Percentiles rank a stretch among this genome's conserved stretches.
phyloP scores from a whole-genome alignment of 257 asterid species.

The Parsonsia alboflavescens region DNA sequence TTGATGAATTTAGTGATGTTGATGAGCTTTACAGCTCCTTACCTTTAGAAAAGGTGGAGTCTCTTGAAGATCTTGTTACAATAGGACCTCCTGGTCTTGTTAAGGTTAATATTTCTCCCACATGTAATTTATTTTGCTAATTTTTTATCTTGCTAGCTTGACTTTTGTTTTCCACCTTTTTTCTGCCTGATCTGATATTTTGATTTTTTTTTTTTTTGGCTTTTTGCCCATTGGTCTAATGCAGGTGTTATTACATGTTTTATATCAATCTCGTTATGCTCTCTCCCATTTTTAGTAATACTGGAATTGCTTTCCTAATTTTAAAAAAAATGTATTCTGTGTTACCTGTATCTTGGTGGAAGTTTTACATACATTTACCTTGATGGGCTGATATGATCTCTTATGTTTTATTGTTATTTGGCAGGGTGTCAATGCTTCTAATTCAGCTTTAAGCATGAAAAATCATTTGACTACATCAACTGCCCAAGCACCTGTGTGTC shows the following conservation, averaged over 20 bases:
- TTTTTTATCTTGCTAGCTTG: background rate
- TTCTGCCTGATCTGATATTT: background rate
- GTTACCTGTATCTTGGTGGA: background rate
- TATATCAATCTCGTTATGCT: background rate
- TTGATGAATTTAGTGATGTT: slow-evolving; percentile 91
- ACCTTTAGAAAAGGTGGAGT: slow-evolving; percentile 96
- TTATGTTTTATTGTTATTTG: slow-evolving; percentile 21
- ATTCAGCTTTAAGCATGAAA: slow-evolving; percentile 63
- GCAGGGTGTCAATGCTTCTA: slow-evolving; percentile 72
- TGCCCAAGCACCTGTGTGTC: slow-evolving; percentile 65
- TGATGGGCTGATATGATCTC: background rate
- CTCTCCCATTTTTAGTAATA: background rate
- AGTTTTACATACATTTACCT: background rate
- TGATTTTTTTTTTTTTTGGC: slow-evolving; percentile 28
- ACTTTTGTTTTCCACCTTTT: slow-evolving; percentile 15
- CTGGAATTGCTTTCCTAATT: slow-evolving; percentile 20
- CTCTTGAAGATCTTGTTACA: slow-evolving; percentile 93
- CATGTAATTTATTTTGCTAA: slow-evolving; percentile 12
- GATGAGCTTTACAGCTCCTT: slow-evolving; percentile 93
- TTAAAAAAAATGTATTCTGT: slow-evolving; percentile 88
- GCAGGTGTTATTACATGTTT: background rate
- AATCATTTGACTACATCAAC: slow-evolving; percentile 62
- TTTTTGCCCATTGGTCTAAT: background rate
- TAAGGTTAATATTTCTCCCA: slow-evolving; percentile 62
- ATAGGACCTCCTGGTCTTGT: slow-evolving; percentile 74